phyloP scores from a whole-genome alignment of 2,329 filamentous ascomycete species.

The Pseudocercospora musae region DNA sequence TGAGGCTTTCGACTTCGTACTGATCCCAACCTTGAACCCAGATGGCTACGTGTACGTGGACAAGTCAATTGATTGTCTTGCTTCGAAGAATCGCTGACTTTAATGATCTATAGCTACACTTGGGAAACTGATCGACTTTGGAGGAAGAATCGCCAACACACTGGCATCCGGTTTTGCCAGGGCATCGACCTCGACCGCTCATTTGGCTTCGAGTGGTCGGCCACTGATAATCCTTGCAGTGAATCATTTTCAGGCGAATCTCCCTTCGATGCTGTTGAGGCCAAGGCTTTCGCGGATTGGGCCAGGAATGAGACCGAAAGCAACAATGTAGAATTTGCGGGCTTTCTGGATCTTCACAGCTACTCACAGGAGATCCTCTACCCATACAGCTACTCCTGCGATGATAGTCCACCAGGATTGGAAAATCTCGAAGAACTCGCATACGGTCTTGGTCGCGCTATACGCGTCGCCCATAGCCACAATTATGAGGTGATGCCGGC shows the following conservation, averaged over 20 bases:
- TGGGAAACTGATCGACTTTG: conserved; percentile 90
- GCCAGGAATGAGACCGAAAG: conserved; percentile 71
- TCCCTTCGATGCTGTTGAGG: conserved; percentile 81
- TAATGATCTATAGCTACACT: conserved; percentile 55
- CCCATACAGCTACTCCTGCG: conserved; percentile 85
- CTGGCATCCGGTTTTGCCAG: conserved; percentile 74
- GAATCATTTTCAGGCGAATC: conserved; percentile 82
- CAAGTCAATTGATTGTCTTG: not conserved
- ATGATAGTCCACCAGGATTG: conserved; percentile 71
- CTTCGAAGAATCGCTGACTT: not conserved
- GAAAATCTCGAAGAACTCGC: conserved; percentile 92
- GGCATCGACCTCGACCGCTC: conserved; percentile 87
- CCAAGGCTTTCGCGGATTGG: conserved; percentile 74
- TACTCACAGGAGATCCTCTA: conserved; percentile 95
- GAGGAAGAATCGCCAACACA: conserved; percentile 90
- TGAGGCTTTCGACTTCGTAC: conserved; percentile 79
- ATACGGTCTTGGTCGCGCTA: conserved; percentile 82
- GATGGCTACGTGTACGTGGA: conserved; percentile 70
- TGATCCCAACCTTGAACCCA: conserved; percentile 85
- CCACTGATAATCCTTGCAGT: conserved; percentile 75
- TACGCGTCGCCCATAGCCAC: conserved; percentile 70
- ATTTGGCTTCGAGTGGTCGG: conserved; percentile 83
- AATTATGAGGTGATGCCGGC: conserved; percentile 67
- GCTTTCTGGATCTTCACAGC: conserved; percentile 84
- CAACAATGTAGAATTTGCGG: conserved; percentile 73